Base-by-base conservation (phyloP, 768 basidiomycete species). In the Suillus subalutaceus region DNA sequence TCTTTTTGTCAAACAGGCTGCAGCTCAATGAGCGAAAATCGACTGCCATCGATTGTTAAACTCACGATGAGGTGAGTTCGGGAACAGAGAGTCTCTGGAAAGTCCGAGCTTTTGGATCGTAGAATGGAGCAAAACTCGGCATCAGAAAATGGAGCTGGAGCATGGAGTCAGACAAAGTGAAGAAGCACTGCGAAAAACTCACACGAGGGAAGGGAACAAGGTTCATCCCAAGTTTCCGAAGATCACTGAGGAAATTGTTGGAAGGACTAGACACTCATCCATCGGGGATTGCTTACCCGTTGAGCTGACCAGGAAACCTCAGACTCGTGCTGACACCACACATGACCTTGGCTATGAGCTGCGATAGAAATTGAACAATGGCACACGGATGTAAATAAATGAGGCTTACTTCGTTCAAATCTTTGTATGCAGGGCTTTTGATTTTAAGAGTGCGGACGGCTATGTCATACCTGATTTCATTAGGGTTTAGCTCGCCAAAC, bases 181-280 rank as follows among this genome's bases (percentile, higher is more conserved):
- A 32, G 7, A 6, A 20, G 23, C 13, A 20, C 62, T 35, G 18
- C 30, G 13, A 15, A 18, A 7, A 23, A 79, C 87, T 62, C 77
- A 92, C 91, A 66, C 96, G 94, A 70, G 97, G 97, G 86, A 99
- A 99, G 0, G 97, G 97, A 67, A 99, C 84, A 62, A 98, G 85
- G 79, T 99, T 99, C 87, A 97, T 90, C 58, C 88, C 93, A 55
- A 99, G 86, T 76, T 96, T 96, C 64, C 94, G 88, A 43, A 96
- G 81, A 73, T 96, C 94, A 55, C 91, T 93, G 67, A 26, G 60
- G 4, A 64, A 23, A 52, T 60, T 26, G 10, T 43, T 30, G 12
- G 12, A 43, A 18, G 26, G 16, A 15, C 40, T 30, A 20, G 6
- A 30, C 18, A 32, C 26, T 32, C 18, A 15, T 62, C 13, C 9